These are phyloP conservation scores for Xylariaceae sp. DNA, from an alignment of 2,329 filamentous ascomycete genomes.

Conservation along the genomic window DNA sequence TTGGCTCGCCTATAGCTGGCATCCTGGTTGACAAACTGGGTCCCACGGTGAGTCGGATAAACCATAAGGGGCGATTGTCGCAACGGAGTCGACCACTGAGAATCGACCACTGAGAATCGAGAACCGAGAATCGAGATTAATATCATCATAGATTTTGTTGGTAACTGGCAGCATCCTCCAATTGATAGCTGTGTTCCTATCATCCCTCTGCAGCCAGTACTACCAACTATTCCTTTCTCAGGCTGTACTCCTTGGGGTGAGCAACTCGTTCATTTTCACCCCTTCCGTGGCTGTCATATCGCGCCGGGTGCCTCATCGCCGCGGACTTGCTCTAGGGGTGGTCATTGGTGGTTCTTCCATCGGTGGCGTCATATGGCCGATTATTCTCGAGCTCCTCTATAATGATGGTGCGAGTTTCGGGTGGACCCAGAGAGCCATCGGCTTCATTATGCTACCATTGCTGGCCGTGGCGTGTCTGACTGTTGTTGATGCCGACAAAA, in stretches of 20 bases:
- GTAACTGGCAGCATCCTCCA: slow-evolving; percentile 16
- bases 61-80: too few relatives aligned
- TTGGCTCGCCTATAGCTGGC: slow-evolving; percentile 27
- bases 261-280: slow-evolving; percentile 24
- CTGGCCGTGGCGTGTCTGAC: slow-evolving; percentile 31
- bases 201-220: slow-evolving; percentile 31
- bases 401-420: slow-evolving; percentile 30
- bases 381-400: slow-evolving; percentile 31
- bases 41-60: slow-evolving; percentile 20
- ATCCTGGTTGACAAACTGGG: slow-evolving; percentile 33
- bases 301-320: slow-evolving; percentile 25
- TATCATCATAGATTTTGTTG: slow-evolving; percentile 12
- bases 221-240: slow-evolving; percentile 35
- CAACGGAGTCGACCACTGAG: slow-evolving; percentile 1
- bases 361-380: slow-evolving; percentile 35
- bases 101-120: too few relatives aligned
- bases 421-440: slow-evolving; percentile 32
- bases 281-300: slow-evolving; percentile 25
- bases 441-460: slow-evolving; percentile 39
- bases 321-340: slow-evolving; percentile 23
- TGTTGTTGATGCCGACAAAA: slow-evolving; percentile 17
- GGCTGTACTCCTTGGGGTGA: slow-evolving; percentile 25
- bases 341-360: slow-evolving; percentile 31
- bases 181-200: slow-evolving; percentile 31
- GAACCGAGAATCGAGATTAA: background rate